Conservation (phyloP, 2,329 filamentous ascomycete genomes). For the Penicillium decumbens region DNA sequence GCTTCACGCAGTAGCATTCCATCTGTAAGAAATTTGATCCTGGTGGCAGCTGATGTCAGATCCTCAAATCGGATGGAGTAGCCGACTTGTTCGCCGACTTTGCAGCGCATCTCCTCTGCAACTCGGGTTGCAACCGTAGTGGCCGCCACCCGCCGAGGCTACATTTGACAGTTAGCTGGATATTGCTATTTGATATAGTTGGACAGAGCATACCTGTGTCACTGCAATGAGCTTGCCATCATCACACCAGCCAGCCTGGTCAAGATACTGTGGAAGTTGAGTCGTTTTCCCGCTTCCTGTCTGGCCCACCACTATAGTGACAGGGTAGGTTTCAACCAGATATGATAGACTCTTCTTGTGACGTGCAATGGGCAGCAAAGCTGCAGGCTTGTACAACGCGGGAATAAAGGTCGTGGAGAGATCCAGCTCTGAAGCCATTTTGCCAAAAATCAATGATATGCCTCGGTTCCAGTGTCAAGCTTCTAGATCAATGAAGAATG, state of each 20-base stretch:
- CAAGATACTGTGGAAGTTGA: conserved; percentile 86
- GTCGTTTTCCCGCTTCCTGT: conserved; percentile 96
- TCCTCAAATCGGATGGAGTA: conserved; percentile 93
- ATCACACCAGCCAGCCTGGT: conserved; percentile 81
- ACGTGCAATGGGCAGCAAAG: conserved; percentile 79
- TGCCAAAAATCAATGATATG: conserved; percentile 1
- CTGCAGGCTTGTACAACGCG: conserved; percentile 76
- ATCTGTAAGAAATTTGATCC: conserved; percentile 94
- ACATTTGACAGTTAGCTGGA: conserved; percentile 4
- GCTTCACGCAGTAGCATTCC: conserved; percentile 87
- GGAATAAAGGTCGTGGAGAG: conserved; percentile 59
- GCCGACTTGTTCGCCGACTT: conserved; percentile 83
- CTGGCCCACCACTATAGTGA: conserved; percentile 87
- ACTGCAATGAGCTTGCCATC: conserved; percentile 79
- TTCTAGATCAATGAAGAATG: background rate
- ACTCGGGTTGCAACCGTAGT: conserved; percentile 85
- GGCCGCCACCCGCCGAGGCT: conserved; percentile 86
- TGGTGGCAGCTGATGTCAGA: conserved; percentile 75
- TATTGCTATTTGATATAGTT: background rate
- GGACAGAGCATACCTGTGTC: conserved; percentile 69
- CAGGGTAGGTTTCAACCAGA: conserved; percentile 73
- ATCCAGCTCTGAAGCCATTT: conserved; percentile 44
- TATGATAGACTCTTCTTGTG: conserved; percentile 78
- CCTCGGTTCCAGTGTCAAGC: background rate
- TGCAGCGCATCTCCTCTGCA: conserved; percentile 80